A percentile compares a stretch with the other conserved stretches of the same genome.
These are phyloP conservation scores for Yarrowia keelungensis DNA, from an alignment of 805 yeast genomes.

Conservation along the genomic window DNA sequence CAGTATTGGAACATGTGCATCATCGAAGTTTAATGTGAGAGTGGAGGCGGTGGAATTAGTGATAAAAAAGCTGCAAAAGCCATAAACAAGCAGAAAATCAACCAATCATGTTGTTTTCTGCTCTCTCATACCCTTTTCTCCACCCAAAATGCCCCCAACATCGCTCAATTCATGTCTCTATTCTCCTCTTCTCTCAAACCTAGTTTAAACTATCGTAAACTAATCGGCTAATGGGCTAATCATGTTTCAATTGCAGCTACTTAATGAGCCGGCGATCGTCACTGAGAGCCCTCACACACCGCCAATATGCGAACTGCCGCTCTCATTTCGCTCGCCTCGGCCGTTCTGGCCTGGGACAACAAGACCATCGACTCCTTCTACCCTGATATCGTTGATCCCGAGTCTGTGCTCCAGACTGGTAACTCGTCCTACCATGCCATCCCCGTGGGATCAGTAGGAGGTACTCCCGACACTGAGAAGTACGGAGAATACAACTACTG, in stretches of 20 bases:
- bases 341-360: constrained; percentile 38
- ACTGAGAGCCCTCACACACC: background rate
- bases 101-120: too few species aligned
- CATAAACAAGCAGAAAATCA: too few species aligned
- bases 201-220: constrained; percentile 7
- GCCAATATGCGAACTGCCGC: constrained; percentile 15
- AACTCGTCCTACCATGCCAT: constrained; percentile 24
- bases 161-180: background rate
- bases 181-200: too few species aligned
- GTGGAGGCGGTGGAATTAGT: background rate
- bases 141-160: background rate
- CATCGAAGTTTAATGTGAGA: constrained; percentile 5
- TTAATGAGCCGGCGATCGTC: constrained; percentile 3
- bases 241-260: background rate
- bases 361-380: constrained; percentile 39
- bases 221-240: background rate
- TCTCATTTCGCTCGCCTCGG: constrained; percentile 14
- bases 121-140: too few species aligned
- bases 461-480: constrained; percentile 44
- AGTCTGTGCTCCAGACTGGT: constrained; percentile 23
- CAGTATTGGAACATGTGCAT: constrained; percentile 15
- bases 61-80: too few species aligned
- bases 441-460: constrained; percentile 17
- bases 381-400: constrained; percentile 37
- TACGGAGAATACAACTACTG: constrained; percentile 55